phyloP scores from a whole-genome alignment of 2,329 filamentous ascomycete species.

The Diaporthe citriasiana region DNA sequence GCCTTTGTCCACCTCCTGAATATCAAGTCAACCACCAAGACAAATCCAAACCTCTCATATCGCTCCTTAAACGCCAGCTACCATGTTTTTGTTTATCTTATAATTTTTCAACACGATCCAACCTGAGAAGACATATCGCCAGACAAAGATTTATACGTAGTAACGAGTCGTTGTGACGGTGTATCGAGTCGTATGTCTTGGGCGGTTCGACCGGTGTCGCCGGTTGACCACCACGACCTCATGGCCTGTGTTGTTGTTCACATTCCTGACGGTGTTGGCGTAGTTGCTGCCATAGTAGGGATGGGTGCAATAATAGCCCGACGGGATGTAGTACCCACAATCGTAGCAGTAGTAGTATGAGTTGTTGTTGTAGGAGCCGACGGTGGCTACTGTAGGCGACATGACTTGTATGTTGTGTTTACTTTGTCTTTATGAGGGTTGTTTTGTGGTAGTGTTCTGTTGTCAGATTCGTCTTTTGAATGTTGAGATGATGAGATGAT shows the following conservation, averaged over 20 bases:
- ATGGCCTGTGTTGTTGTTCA: not conserved
- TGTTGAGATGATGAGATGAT: not conserved
- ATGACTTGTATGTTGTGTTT: conserved; percentile 8
- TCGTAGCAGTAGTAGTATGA: conserved; percentile 36
- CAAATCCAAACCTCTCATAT: not conserved
- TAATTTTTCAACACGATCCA: not conserved
- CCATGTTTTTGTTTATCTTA: not conserved
- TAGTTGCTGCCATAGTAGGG: conserved; percentile 24
- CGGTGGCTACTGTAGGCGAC: not conserved
- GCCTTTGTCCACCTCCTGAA: not conserved
- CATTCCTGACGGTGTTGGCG: not conserved
- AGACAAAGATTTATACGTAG: not conserved
- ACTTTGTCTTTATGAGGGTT: not conserved
- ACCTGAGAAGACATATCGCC: not conserved
- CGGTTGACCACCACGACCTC: conserved; percentile 22
- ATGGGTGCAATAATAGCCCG: conserved; percentile 37
- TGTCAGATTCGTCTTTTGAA: not conserved
- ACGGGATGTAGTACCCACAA: conserved; percentile 37
- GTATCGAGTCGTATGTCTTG: conserved; percentile 30
- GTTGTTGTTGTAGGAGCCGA: not conserved
- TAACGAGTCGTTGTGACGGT: conserved; percentile 21
- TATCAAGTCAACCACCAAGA: not conserved
- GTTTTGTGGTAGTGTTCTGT: not conserved
- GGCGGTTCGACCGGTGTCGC: conserved; percentile 5
- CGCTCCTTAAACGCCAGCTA: not conserved